Evolutionary conservation across 2,329 filamentous ascomycete species (phyloP).

Genomic region (Ceratocystis destructans): DNA sequence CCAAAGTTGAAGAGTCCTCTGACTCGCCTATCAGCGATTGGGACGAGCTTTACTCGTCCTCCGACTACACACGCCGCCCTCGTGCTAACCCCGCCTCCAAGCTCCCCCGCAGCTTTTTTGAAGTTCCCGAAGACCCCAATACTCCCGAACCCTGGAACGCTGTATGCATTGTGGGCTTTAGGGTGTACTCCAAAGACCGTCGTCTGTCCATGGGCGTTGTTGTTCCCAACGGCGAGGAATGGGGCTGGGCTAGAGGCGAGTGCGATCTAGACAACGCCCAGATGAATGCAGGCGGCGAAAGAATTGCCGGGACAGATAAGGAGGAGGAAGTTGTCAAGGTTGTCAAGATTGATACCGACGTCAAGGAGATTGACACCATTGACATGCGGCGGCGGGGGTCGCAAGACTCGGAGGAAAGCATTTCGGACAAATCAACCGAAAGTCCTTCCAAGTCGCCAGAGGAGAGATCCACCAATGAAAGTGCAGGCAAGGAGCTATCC

Average conservation of each 20-base stretch:
- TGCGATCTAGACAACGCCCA: constrained; percentile 44
- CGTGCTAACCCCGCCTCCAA: constrained; percentile 28
- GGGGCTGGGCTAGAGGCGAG: constrained; percentile 44
- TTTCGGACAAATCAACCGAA: neutral
- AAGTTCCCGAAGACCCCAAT: constrained; percentile 45
- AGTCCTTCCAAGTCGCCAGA: neutral
- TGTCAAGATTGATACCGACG: neutral
- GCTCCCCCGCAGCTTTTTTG: constrained; percentile 27
- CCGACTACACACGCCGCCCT: constrained; percentile 43
- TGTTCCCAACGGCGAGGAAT: constrained; percentile 42
- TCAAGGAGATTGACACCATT: constrained; percentile 15
- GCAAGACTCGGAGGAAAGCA: constrained; percentile 26
- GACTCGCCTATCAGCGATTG: constrained; percentile 47
- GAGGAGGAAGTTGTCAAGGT: constrained; percentile 16
- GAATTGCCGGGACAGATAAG: constrained; percentile 1
- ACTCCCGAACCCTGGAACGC: constrained; percentile 48
- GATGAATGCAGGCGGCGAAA: constrained; percentile 37
- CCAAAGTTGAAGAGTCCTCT: constrained; percentile 35
- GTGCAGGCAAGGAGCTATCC: neutral
- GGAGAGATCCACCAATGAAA: too few species aligned
- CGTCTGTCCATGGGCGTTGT: constrained; percentile 41
- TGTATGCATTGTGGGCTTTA: constrained; percentile 45
- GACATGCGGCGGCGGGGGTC: constrained; percentile 29
- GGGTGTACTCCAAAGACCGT: constrained; percentile 47
- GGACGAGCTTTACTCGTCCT: constrained; percentile 44